phyloP scores from a whole-genome alignment of 495 filamentous ascomycete species.

The Rusavskia elegans region DNA sequence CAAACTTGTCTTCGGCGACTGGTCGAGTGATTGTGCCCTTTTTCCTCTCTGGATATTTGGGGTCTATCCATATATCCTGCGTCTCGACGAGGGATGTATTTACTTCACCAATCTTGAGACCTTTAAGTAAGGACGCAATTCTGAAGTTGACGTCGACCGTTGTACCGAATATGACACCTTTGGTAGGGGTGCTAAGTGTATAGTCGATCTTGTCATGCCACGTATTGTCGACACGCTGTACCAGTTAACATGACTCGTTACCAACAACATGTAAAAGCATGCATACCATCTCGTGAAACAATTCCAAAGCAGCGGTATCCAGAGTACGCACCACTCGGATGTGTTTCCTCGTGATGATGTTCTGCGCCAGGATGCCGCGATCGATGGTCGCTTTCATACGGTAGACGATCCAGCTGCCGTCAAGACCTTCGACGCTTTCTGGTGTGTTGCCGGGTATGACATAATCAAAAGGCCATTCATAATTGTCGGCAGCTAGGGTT shows the following conservation, averaged over 20 bases:
- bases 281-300: constrained; percentile 67
- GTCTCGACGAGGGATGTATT: constrained; percentile 60
- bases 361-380: constrained; percentile 63
- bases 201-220: constrained; percentile 95
- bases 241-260: not conserved
- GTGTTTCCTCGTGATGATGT: constrained; percentile 61
- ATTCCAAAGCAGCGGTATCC: constrained; percentile 62
- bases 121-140: constrained; percentile 74
- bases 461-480: constrained; percentile 82
- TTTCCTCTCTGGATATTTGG: not conserved
- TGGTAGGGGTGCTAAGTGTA: constrained; percentile 72
- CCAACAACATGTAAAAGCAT: not conserved
- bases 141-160: constrained; percentile 62
- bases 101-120: constrained; percentile 63
- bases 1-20: constrained; percentile 45
- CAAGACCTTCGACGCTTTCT: constrained; percentile 80
- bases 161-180: constrained; percentile 83
- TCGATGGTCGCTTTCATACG: constrained; percentile 77
- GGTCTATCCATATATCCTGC: constrained; percentile 38
- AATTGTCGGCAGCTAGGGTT: constrained; percentile 57
- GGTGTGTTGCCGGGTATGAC: constrained; percentile 57
- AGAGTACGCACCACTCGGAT: constrained; percentile 79
- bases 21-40: constrained; percentile 31
- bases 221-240: constrained; percentile 67
- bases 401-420: constrained; percentile 68